Base-by-base conservation (phyloP, 495 filamentous ascomycete species). In the Hyphodiscus hymeniophilus region DNA sequence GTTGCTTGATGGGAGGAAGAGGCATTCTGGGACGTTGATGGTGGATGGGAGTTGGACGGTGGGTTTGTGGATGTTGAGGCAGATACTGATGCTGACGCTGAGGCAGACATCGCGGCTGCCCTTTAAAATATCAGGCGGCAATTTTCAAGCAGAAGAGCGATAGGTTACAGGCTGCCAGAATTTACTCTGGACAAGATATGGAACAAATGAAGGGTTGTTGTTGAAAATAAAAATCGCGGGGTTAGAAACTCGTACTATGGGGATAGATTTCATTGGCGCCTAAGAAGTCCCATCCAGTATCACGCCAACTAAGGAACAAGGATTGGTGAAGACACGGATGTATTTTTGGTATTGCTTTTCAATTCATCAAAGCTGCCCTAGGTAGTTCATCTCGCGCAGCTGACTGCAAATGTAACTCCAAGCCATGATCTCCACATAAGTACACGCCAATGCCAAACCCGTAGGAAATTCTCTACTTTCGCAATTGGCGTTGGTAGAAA, bases 401-500 rank as follows among this genome's bases (percentile, higher is more conserved):
- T 36, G 33, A 34, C 39, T 44, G 50, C 50, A 49, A 55, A 58
- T 48, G 48, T 50, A 61, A 61, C 54, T 57, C 55, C 58, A 50
- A 44, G 42, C 55, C 51, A 53, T 55, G 48, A 53, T 48, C 38
- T 52, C 54, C 54, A 41, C 34, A 54, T 22, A 57, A 56, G 47
- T 45, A 54, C 32, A 57, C 42, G 42, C 57, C 59, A 48, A 55
- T 52, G 40, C 50, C 52, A 48, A 41, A 24, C 26, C 38, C 36
- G 16, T 20, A 57, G 42, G 52, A 55, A 60, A 55, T 42, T 60
- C 60, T 77, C 78, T 96, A 97, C 81, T 92, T 96, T 81, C 91
- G 84, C 71, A 97, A 84, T 69, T 86, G 89, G 74, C 81, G 81
- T 81, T 92, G 88, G 86, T 99, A 99, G 87, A 99, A 99, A 69